These are phyloP conservation scores for Samsoniella hepiali DNA, from an alignment of 2,329 filamentous ascomycete species.

Conservation along the genomic window DNA sequence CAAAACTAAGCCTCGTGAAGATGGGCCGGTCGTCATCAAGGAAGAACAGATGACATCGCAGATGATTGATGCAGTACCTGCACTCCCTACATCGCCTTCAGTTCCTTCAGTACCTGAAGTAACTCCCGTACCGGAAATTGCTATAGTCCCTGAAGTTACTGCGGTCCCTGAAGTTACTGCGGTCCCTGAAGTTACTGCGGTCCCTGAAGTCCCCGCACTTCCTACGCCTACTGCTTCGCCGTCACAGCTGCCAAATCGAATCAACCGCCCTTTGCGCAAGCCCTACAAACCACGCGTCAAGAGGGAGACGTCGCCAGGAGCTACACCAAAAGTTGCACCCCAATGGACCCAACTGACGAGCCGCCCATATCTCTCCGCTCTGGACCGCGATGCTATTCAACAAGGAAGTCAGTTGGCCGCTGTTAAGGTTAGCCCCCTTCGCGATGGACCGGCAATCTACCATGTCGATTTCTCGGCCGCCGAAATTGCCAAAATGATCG, in stretches of 20 bases:
- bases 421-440: background rate
- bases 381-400: conserved; percentile 5
- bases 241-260: background rate
- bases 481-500: conserved; percentile 34
- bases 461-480: conserved; percentile 46
- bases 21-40: background rate
- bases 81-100: background rate
- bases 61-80: background rate
- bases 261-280: background rate
- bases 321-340: background rate
- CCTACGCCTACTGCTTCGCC: background rate
- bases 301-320: background rate
- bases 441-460: conserved; percentile 25
- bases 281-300: conserved; percentile 5
- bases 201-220: background rate
- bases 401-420: background rate
- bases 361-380: background rate
- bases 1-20: too few relatives aligned
- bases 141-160: background rate
- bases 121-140: too few relatives aligned
- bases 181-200: background rate
- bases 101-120: background rate
- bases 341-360: conserved; percentile 1
- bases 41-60: background rate
- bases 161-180: too few relatives aligned